Base-by-base conservation (phyloP, 345 rosid species). In the Psidium friedrichsthalianum region DNA sequence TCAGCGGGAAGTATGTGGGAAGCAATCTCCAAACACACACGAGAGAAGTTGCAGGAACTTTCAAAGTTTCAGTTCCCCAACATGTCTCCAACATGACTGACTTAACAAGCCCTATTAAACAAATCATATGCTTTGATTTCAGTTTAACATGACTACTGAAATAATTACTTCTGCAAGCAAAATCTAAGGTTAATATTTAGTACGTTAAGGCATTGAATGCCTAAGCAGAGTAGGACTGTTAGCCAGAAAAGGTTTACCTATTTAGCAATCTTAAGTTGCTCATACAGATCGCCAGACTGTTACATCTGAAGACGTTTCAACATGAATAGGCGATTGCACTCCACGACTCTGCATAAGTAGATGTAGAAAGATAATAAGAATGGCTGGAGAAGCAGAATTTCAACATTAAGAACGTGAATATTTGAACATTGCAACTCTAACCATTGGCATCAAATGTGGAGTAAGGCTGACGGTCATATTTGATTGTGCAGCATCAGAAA, bases 381-480 rank as follows among this genome's bases (percentile, higher is more conserved):
- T 83, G 25, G 54, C 69, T 52, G 55, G 42, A 47, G 55, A 22
- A 81, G 56, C 20, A 58, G 6, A 56, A 42, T 29, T 82, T 42
- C 56, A 54, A 85, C 80, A 57, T 78, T 74, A 29, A 51, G 51
- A 61, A 78, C 15, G 29, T 13, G 84, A 74, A 59, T 57, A 21
- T 52, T 13, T 14, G 44, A 5, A n/a, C 18, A 64, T 49, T 36
- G 27, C 24, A 86, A 78, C 11, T 83, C 25, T 80, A 92, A 96
- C 98, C 98, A 94, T 95, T 86, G 99, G 98, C 96, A 95, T 96
- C 83, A 95, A 91, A 91, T 95, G 99, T 3, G 99, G 99, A 47
- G 98, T 96, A 88, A 95, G 94, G 91, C 98, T 95, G 90, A 94
- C 93, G 5, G 93, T 95, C 84, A 95, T 86, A 92, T 95, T 91